Conservation (phyloP, 1,284 basidiomycete genomes). For the Tilletia caries region DNA sequence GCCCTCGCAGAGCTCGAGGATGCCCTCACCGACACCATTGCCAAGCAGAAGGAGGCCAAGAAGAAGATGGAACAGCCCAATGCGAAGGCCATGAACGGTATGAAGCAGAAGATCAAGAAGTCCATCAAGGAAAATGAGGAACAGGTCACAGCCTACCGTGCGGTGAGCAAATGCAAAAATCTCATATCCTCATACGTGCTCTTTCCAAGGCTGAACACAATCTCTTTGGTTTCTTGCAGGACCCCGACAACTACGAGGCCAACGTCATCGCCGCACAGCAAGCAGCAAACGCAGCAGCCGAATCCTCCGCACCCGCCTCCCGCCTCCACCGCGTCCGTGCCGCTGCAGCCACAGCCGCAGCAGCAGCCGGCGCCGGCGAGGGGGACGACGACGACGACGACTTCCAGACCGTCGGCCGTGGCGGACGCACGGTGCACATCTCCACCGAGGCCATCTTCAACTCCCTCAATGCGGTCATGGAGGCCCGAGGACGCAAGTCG, state of each 20-base stretch:
- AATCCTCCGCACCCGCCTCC: constrained; percentile 55
- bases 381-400: constrained; percentile 63
- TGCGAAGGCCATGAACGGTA: constrained; percentile 86
- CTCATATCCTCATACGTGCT: not conserved
- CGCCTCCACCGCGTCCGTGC: constrained; percentile 55
- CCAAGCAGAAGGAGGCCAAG: constrained; percentile 70
- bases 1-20: constrained; percentile 73
- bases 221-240: constrained; percentile 59
- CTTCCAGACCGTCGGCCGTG: constrained; percentile 88
- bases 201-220: too few relatives aligned
- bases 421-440: constrained; percentile 77
- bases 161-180: constrained; percentile 59
- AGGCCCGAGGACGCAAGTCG: constrained; percentile 94
- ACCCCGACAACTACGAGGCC: constrained; percentile 78
- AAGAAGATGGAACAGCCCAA: constrained; percentile 97
- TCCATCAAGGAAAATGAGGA: constrained; percentile 81
- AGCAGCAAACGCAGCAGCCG: constrained; percentile 56
- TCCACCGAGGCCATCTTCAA: constrained; percentile 90
- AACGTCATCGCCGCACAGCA: constrained; percentile 61
- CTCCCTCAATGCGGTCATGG: constrained; percentile 83
- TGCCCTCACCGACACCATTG: constrained; percentile 69
- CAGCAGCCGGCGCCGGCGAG: constrained; percentile 53
- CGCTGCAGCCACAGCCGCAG: constrained; percentile 45
- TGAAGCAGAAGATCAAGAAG: constrained; percentile 97
- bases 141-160: constrained; percentile 73